Evolutionary conservation across 306 rosid species (phyloP).

Genomic region (Trifolium dubium): DNA sequence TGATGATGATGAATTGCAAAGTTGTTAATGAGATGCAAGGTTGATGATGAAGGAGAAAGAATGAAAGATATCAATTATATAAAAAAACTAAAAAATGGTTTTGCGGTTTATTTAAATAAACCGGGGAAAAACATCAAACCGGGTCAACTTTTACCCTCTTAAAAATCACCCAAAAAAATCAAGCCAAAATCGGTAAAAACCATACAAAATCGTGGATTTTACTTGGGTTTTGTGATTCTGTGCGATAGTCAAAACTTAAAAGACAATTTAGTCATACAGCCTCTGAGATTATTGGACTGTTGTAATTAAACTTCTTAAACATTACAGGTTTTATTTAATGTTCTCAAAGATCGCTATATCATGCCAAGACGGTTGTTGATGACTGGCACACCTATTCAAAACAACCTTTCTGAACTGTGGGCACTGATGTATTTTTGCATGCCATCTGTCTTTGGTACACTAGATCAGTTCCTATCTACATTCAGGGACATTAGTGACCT

Average conservation of each 20-base stretch:
- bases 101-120: no score
- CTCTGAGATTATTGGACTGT: constrained; percentile 26
- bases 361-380: constrained; percentile 89
- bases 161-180: no score
- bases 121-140: no score
- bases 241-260: constrained; percentile 10
- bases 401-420: constrained; percentile 91
- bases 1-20: no score
- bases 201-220: no score
- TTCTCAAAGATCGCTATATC: constrained; percentile 75
- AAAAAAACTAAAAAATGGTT: no score
- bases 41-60: no score
- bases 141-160: no score
- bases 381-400: constrained; percentile 98
- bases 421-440: constrained; percentile 87
- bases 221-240: not conserved
- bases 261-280: constrained; percentile 8
- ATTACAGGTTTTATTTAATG: constrained; percentile 78
- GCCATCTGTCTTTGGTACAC: constrained; percentile 87
- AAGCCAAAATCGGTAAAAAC: no score
- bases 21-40: no score
- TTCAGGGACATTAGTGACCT: constrained; percentile 77
- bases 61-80: no score
- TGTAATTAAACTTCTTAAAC: constrained; percentile 35
- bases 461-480: constrained; percentile 74